These are phyloP conservation scores for Zasmidium citrigriseum DNA, from an alignment of 2,329 filamentous ascomycete genomes.

Conservation along the genomic window DNA sequence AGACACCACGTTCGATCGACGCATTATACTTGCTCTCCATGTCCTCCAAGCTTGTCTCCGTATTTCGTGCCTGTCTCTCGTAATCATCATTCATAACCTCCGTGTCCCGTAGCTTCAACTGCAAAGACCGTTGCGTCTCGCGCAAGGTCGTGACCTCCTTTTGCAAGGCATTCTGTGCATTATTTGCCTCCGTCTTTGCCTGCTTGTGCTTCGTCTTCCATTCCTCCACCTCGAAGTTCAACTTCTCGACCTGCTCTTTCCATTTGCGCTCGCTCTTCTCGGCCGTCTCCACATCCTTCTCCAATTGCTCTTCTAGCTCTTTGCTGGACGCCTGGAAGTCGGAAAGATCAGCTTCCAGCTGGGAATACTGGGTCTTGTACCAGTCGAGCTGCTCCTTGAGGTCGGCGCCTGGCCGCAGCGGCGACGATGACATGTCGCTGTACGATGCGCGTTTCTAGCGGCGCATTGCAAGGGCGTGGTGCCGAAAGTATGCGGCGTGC, in stretches of 20 bases:
- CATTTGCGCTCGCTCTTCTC: constrained; percentile 88
- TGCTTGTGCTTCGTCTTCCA: constrained; percentile 99
- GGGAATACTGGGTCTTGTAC: constrained; percentile 96
- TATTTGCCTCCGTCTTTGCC: constrained; percentile 82
- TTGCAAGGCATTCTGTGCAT: constrained; percentile 81
- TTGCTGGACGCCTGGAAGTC: constrained; percentile 94
- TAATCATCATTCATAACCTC: constrained; percentile 99
- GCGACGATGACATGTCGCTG: constrained; percentile 37
- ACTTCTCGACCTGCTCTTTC: constrained; percentile 80
- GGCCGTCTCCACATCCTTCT: constrained; percentile 92
- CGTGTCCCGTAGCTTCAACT: constrained; percentile 85
- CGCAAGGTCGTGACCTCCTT: constrained; percentile 94
- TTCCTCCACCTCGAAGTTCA: constrained; percentile 90
- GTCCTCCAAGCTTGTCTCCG: constrained; percentile 92
- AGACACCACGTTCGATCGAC: constrained; percentile 84
- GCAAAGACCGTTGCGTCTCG: constrained; percentile 77
- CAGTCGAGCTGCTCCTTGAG: constrained; percentile 79
- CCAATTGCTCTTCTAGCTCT: constrained; percentile 89
- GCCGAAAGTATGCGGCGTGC: constrained; percentile 1
- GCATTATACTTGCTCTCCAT: constrained; percentile 97
- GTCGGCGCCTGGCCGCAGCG: constrained; percentile 37
- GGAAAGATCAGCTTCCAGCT: constrained; percentile 83
- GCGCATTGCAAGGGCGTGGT: constrained; percentile 26
- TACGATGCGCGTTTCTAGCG: constrained; percentile 33
- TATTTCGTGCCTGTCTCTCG: constrained; percentile 93